Evolutionary conservation across 2,329 filamentous ascomycete genomes (phyloP).

Genomic region (Fusarium musae): DNA sequence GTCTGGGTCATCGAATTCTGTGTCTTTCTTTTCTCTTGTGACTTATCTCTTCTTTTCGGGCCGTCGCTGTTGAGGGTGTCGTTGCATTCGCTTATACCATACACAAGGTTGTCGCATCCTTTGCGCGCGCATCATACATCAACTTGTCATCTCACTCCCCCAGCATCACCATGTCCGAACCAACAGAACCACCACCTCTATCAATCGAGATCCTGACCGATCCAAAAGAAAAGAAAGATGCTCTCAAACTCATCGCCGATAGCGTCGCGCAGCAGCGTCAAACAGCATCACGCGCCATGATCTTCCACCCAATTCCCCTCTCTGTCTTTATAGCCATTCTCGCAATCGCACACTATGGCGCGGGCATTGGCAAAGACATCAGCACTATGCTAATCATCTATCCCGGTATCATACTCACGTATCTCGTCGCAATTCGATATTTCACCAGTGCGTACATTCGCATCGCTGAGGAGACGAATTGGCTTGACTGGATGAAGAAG

Average conservation of each 20-base stretch:
- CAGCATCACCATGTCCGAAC: constrained; percentile 10
- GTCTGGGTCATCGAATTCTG: background rate
- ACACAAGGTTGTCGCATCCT: background rate
- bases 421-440: constrained; percentile 70
- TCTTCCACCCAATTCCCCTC: constrained; percentile 69
- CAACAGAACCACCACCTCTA: constrained; percentile 65
- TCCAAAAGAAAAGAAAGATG: constrained; percentile 70
- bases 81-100: background rate
- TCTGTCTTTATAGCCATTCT: constrained; percentile 55
- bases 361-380: constrained; percentile 58
- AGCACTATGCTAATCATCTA: constrained; percentile 65
- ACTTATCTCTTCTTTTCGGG: background rate
- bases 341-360: constrained; percentile 56
- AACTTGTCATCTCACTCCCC: background rate
- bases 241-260: constrained; percentile 79
- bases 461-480: constrained; percentile 70
- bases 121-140: background rate
- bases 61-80: background rate
- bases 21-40: background rate
- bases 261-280: constrained; percentile 86
- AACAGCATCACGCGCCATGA: constrained; percentile 69
- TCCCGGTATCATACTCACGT: constrained; percentile 70
- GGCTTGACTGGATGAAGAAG: constrained; percentile 65
- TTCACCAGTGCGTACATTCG: constrained; percentile 70
- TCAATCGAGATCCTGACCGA: constrained; percentile 65